Percentiles rank a stretch among this genome's conserved stretches.
Conservation (phyloP, 1,139 yeast species). For the Lodderomyces jiufengensis region DNA sequence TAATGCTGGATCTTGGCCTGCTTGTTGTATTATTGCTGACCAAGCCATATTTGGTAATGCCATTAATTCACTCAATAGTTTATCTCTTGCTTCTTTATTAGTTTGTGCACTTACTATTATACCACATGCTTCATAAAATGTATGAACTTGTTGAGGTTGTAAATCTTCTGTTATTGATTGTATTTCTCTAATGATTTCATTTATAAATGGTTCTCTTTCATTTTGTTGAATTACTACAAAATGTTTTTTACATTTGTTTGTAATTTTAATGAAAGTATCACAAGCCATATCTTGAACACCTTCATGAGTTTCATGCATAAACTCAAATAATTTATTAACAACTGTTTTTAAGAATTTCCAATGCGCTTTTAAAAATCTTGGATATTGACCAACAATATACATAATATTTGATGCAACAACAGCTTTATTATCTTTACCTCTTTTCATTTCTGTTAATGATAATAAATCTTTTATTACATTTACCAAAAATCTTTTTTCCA, state of each 20-base stretch:
- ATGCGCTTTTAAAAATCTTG: conserved; percentile 94
- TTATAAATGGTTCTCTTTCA: conserved; percentile 90
- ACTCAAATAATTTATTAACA: conserved; percentile 90
- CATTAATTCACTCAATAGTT: conserved; percentile 78
- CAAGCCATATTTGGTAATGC: conserved; percentile 90
- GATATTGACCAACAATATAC: conserved; percentile 99
- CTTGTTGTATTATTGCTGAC: conserved; percentile 83
- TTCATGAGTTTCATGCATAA: conserved; percentile 99
- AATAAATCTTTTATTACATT: conserved; percentile 88
- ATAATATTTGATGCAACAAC: conserved; percentile 98
- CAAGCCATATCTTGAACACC: conserved; percentile 99
- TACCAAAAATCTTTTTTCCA: conserved; percentile 91
- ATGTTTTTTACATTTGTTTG: conserved; percentile 91
- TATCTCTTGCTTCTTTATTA: conserved; percentile 59
- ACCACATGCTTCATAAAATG: conserved; percentile 97
- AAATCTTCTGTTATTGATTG: conserved; percentile 86
- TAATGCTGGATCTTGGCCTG: conserved; percentile 84
- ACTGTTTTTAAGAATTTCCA: conserved; percentile 97
- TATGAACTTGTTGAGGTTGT: conserved; percentile 96
- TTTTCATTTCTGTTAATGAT: conserved; percentile 89
- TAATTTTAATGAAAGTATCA: conserved; percentile 94
- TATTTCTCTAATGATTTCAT: conserved; percentile 80
- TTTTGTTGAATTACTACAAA: conserved; percentile 84
- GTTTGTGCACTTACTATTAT: conserved; percentile 83
- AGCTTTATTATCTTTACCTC: conserved; percentile 97